Percentiles rank a stretch among this genome's conserved stretches.
These are phyloP conservation scores for Mortierella sp. DNA, from an alignment of 371 early-diverging fungal species.

Conservation along the genomic window DNA sequence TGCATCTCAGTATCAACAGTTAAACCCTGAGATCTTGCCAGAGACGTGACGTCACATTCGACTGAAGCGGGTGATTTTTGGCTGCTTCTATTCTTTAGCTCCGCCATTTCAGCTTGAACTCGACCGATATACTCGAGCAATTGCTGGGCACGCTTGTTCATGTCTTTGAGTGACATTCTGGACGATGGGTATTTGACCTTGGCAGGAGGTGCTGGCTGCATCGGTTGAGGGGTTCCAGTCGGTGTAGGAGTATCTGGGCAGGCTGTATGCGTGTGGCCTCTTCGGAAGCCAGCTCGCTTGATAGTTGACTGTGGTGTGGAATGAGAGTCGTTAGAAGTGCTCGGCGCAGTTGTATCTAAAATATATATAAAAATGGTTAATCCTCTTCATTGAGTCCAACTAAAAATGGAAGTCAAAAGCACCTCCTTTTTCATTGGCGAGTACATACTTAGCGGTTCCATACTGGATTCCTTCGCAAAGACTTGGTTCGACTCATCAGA, in stretches of 20 bases:
- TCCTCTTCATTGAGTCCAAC: neutral
- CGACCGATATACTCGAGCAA: constrained; percentile 69
- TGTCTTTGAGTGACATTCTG: constrained; percentile 69
- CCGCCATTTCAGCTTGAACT: constrained; percentile 61
- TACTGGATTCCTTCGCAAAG: neutral
- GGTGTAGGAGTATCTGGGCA: constrained; percentile 17
- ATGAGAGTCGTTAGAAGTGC: neutral
- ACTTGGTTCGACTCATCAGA: neutral
- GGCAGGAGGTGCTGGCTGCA: constrained; percentile 61
- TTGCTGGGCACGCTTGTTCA: constrained; percentile 71
- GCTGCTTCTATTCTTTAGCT: constrained; percentile 11
- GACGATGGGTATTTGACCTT: constrained; percentile 65
- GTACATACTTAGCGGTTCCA: neutral
- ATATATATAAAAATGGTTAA: neutral
- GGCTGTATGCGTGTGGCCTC: neutral
- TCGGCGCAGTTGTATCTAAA: neutral
- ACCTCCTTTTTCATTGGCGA: neutral
- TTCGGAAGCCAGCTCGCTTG: constrained; percentile 6
- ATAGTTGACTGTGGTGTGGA: neutral
- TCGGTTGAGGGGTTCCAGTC: constrained; percentile 58
- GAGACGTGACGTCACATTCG: neutral
- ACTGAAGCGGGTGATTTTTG: neutral
- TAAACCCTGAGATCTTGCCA: neutral
- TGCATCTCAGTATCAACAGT: constrained; percentile 6
- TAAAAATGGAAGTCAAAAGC: neutral